Evolutionary conservation across 2,329 filamentous ascomycete species (phyloP), one percentile per base, ranked within the genome.

Genomic region (Juglanconis sp.): DNA sequence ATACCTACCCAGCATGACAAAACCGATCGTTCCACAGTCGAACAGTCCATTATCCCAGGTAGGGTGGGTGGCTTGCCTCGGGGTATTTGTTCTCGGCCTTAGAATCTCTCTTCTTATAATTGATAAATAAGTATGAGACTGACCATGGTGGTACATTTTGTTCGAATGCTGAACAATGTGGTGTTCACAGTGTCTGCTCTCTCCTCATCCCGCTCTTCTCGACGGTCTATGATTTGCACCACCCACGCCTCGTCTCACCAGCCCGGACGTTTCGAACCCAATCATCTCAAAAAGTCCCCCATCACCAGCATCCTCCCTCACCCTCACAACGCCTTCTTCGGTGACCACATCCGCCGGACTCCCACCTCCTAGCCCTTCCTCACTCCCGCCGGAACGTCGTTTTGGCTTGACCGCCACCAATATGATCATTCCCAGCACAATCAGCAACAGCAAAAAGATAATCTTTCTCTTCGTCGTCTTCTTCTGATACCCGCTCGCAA

Each of bases 391-490:
- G 35, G 32, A 40, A 9, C 34, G 40, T n/a, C 56, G 68, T 63
- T 76, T 92, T 1, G 91, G 91, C 75, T 96, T 96, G 64, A 96
- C 80, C 44, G 91, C 74, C 2, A 96, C 75, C 46, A 96, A 72
- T 67, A 96, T 96, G 69, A 99, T 89, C 77, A 96, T 83, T 36
- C 91, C 95, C 24, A 88, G 87, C 56, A 99, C 88, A 30, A 98
- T 76, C 32, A 99, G 78, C 6, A 96, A 75, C 24, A 99, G 80
- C n/a, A 99, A 79, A 46, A 99, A 80, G 59, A 99, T 95, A 52
- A 96, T 87, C 77, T 96, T 97, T 66, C 95, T 83, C 77, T 97
- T 99, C 30, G 91, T 92, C 55, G 89, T 89, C 71, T 87, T 89
- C 72, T 86, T 87, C 78, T 99, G 95, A 70, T 98, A 98, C 17